phyloP scores from a whole-genome alignment of 2,329 filamentous ascomycete species.

The Fusarium sp. region DNA sequence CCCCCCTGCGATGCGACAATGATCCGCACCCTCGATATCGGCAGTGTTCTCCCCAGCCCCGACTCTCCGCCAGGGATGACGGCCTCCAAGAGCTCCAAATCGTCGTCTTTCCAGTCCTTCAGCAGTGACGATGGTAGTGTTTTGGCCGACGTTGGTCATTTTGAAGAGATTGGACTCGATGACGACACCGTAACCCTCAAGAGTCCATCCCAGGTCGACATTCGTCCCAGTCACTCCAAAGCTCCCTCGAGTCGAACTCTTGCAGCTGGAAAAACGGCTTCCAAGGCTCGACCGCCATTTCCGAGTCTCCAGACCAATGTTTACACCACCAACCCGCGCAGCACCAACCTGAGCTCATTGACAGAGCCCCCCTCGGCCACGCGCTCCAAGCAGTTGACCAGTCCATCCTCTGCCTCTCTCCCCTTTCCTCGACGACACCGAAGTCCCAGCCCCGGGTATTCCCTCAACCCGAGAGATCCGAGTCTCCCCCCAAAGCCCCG shows the following conservation, averaged over 20 bases:
- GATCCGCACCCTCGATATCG: conserved; percentile 50
- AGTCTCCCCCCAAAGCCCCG: conserved; percentile 56
- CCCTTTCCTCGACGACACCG: conserved; percentile 56
- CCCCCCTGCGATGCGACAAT: conserved; percentile 49
- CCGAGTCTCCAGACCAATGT: conserved; percentile 60
- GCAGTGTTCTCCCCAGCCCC: conserved; percentile 48
- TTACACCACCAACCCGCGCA: conserved; percentile 62
- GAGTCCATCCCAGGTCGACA: conserved; percentile 58
- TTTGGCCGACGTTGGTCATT: conserved; percentile 81
- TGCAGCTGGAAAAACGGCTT: conserved; percentile 45
- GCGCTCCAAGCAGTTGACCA: conserved; percentile 43
- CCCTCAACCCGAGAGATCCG: conserved; percentile 59
- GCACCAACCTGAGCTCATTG: conserved; percentile 58
- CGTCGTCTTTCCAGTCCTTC: conserved; percentile 86
- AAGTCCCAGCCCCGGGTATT: conserved; percentile 64
- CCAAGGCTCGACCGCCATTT: conserved; percentile 56
- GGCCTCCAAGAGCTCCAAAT: conserved; percentile 88
- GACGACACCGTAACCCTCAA: conserved; percentile 67
- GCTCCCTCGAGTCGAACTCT: conserved; percentile 46
- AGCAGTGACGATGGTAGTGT: conserved; percentile 79
- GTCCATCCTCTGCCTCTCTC: conserved; percentile 53
- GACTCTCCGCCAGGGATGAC: conserved; percentile 72
- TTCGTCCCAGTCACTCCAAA: conserved; percentile 49
- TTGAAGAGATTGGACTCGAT: conserved; percentile 92
- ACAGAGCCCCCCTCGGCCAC: conserved; percentile 50